Evolutionary conservation across 73 alveolate genomes (phyloP).

Genomic region (Tetrahymena thermophila): DNA sequence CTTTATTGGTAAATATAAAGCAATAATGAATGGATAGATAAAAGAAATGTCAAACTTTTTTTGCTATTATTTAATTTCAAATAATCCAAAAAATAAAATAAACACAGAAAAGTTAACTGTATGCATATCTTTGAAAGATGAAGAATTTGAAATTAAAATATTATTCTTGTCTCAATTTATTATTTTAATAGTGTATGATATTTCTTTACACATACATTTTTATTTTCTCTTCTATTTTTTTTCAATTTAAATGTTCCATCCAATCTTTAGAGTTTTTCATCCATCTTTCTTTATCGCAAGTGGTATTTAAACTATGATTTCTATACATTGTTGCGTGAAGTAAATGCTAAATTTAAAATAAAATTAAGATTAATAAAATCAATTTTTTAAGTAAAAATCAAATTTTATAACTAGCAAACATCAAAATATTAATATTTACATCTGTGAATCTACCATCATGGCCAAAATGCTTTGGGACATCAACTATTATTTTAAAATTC

Average conservation of each 20-base stretch:
- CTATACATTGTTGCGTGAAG: conserved; percentile 79
- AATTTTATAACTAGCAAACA: not conserved
- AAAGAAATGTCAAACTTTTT: no score
- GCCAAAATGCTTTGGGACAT: conserved; percentile 18
- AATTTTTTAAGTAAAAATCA: not conserved
- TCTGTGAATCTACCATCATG: conserved; percentile 45
- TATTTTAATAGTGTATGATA: no score
- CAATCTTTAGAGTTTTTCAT: conserved; percentile 89
- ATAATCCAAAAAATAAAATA: no score
- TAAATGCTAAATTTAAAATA: conserved; percentile 39
- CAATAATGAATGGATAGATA: not conserved
- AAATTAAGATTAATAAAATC: not conserved
- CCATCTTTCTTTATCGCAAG: conserved; percentile 79
- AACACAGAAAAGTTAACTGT: not conserved
- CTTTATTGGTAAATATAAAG: no score
- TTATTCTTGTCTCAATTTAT: not conserved
- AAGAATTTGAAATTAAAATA: not conserved
- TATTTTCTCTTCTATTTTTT: no score
- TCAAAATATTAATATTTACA: not conserved
- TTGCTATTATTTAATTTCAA: not conserved
- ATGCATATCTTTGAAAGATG: not conserved
- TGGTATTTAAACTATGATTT: conserved; percentile 79
- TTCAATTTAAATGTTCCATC: conserved; percentile 69
- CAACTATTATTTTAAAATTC: not conserved
- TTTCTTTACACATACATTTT: no score